phyloP scores from a whole-genome alignment of 1,284 basidiomycete species.

The Kalmanozyma brasiliensis region DNA sequence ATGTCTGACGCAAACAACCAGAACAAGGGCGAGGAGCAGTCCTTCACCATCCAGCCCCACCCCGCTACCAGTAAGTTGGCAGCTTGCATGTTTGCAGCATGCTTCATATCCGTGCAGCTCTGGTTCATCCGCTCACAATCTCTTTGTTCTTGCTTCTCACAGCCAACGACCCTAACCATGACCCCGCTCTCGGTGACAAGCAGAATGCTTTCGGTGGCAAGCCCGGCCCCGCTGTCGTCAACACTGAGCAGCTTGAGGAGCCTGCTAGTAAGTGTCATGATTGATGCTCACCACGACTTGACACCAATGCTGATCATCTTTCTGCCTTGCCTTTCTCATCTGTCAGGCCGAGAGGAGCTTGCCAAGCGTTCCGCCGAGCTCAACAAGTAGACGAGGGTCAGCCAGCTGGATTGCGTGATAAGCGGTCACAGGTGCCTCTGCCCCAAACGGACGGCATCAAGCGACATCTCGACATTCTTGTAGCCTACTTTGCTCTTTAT shows the following conservation, averaged over 20 bases:
- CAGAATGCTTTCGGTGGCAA: slow-evolving; percentile 35
- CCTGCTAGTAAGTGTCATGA: slow-evolving; percentile 42
- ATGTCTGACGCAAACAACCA: slow-evolving; percentile 49
- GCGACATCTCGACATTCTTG: slow-evolving; percentile 2
- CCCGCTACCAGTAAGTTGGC: slow-evolving; percentile 51
- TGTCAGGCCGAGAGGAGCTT: slow-evolving; percentile 44
- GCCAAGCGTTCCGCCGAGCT: slow-evolving; percentile 57
- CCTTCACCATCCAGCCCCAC: slow-evolving; percentile 57
- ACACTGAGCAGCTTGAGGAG: slow-evolving; percentile 39
- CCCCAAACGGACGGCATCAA: too few species aligned
- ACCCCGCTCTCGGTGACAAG: slow-evolving; percentile 44
- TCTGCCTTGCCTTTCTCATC: not conserved
- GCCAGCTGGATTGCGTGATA: too few species aligned
- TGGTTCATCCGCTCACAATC: slow-evolving; percentile 1
- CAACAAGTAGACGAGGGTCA: slow-evolving; percentile 57
- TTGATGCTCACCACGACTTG: too few species aligned
- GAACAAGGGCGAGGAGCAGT: slow-evolving; percentile 52
- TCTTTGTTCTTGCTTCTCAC: not conserved
- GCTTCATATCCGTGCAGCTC: not conserved
- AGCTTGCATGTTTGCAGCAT: too few species aligned
- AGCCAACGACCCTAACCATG: slow-evolving; percentile 54
- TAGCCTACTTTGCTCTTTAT: slow-evolving; percentile 19
- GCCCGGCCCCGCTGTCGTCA: slow-evolving; percentile 42
- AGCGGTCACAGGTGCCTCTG: too few species aligned
- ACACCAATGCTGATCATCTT: slow-evolving; percentile 1